Evolutionary conservation across 2,329 filamentous ascomycete genomes (phyloP), one percentile per base, ranked within the genome.

Genomic region (Tetracladium maxilliforme): DNA sequence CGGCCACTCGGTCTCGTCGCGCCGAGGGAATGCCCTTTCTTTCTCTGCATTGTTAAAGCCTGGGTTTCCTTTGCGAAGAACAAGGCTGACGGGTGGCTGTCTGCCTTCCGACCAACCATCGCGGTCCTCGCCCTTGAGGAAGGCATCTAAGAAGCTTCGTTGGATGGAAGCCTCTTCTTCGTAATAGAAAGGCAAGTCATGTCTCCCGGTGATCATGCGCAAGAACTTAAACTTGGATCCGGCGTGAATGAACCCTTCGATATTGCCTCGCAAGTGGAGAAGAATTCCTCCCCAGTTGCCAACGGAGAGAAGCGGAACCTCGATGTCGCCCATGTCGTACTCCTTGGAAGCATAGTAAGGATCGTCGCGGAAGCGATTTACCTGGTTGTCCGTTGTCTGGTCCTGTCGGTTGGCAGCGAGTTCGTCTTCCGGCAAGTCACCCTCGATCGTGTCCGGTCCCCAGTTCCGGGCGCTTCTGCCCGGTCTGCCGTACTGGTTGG

Each of bases 181-280:
- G 40, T 79, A 78, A 48, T 79, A 82, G 42, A 81, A 80, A 0
- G 75, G 75, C 3, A 81, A 52, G 36, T 81, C 75, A 33, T 82
- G 75, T 0, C 76, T 60, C 3, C 76, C 75, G 1, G 65, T 71
- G 39, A 80, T 74, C 42, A 79, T 69, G 6, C 74, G 63, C 1
- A 81, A 54, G 34, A 74, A 82, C 43, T 81, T 81, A 32, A 70
- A 52, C 30, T 69, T 55, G 1, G 73, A 79, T 1, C 71, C 70
- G 0, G 74, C 73, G 23, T 70, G 57, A 2, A 51, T 50, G 29
- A 64, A 81, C 0, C 74, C 75, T 37, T 75, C 59, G 6, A 81
- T 57, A 34, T 81, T 81, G 3, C 75, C 75, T 6, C 74, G 58
- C 5, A 80, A 55, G 35, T 81, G 75, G 2, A 81, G 56, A 4